Evolutionary conservation across 2,329 filamentous ascomycete species (phyloP).

Genomic region (Colletotrichum aenigma): DNA sequence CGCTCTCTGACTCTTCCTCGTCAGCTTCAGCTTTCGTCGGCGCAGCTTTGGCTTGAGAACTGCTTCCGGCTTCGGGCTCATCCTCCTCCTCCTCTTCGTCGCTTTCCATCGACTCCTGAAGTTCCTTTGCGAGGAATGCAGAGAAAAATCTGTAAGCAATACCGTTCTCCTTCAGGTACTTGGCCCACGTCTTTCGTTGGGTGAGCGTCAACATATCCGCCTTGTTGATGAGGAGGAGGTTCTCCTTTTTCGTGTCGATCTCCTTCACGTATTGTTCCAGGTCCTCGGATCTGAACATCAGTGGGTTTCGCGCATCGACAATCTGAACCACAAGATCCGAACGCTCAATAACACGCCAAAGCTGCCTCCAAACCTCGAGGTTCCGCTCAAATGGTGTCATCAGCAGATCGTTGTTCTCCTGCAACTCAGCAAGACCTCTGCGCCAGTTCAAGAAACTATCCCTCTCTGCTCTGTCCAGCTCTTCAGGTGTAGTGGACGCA

Average conservation of each 20-base stretch:
- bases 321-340: constrained; percentile 97
- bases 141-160: constrained; percentile 98
- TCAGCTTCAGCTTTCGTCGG: constrained; percentile 42
- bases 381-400: constrained; percentile 99
- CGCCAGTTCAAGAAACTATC: constrained; percentile 87
- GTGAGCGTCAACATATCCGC: constrained; percentile 96
- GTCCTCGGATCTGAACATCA: constrained; percentile 94
- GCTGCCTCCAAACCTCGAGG: constrained; percentile 94
- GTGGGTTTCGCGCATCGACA: constrained; percentile 92
- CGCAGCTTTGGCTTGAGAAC: background rate
- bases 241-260: constrained; percentile 85
- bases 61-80: constrained; percentile 28
- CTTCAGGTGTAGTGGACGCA: constrained; percentile 77
- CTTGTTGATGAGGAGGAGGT: constrained; percentile 95
- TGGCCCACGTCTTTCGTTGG: constrained; percentile 84
- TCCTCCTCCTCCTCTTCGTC: constrained; percentile 36
- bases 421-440: constrained; percentile 86
- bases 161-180: constrained; percentile 78
- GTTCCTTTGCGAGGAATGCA: constrained; percentile 86
- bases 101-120: constrained; percentile 71
- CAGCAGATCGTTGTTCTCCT: constrained; percentile 91
- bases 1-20: constrained; percentile 32
- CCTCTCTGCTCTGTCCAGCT: constrained; percentile 81
- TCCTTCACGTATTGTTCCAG: constrained; percentile 94
- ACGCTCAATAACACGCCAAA: constrained; percentile 97